Base-by-base conservation (phyloP, 2,329 filamentous ascomycete species). In the Aspergillus tanneri region DNA sequence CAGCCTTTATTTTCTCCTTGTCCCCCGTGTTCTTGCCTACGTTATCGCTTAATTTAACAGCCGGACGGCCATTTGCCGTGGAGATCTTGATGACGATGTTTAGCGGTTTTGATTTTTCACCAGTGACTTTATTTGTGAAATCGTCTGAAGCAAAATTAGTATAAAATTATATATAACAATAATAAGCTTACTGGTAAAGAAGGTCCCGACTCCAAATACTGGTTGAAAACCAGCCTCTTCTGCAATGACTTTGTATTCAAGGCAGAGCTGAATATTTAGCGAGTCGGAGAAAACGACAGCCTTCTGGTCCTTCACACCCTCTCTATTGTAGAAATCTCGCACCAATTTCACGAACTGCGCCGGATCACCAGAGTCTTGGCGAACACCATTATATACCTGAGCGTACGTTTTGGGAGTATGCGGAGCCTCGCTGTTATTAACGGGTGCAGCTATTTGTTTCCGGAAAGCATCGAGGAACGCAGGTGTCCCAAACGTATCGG, bases 51-150 rank as follows among this genome's bases (percentile, higher is more conserved):
- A 99, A 88, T 77, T 99, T 99, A 64, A 99, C 84, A 2, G 93
- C 91, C 0, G 86, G 82, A 38, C 85, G 82, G 5, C 91, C 91
- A 11, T 77, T 82, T 0, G 90, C 93, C 8, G 88, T 90, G 53
- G 88, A 89, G 52, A 99, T 80, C 74, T 99, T 99, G 73, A 99
- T 96, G 58, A 99, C 93, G 61, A 99, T 99, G 63, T 99, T 99
- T 46, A 99, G 75, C 0, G 93, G 93, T 12, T 85, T 83, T 0
- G 91, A 96, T 72, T 96, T 97, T 58, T 84, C 83, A 30, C 85
- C 85, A 1, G 85, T 87, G 27, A 78, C 83, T 52, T 80, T 74
- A 56, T 87, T 82, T n/a, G 74, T 75, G 67, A 93, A 99, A 69
- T 99, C 93, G 64, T 99, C 83, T 81, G 8, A 2, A 18, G 38